Evolutionary conservation across 371 early-diverging fungal genomes (phyloP), one percentile per base, ranked within the genome.

Genomic region (Circinella umbellata): DNA sequence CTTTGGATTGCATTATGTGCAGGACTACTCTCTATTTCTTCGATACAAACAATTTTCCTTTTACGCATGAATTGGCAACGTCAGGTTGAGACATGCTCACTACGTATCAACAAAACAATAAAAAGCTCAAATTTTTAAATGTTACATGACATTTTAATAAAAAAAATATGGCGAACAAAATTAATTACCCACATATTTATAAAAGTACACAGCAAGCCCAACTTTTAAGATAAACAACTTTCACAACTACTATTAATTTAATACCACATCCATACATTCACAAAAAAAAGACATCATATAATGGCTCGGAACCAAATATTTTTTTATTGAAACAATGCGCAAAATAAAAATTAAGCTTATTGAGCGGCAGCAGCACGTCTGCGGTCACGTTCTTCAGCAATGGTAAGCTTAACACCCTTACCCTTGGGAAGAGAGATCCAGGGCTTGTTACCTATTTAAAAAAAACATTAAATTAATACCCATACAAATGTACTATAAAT

Each of bases 351-450:
- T 27, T 1, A 27, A 62, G n/a, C 60, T 78, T 76, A 78, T 74
- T 79, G 70, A 72, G 73, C 73, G 53, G 83, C 81, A 72, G 83
- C 83, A 70, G 85, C 90, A 76, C 92, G 86, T 76, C 95, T 90
- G 63, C 89, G 87, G 86, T 97, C 98, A 87, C 99, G 95, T 90
- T 98, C 98, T 89, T 98, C 98, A 75, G 96, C 88, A 77, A 98
- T 97, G 85, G 96, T 94, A 77, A 98, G 93, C 93, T 95, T 96
- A 84, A 98, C 85, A 89, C 98, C 98, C 92, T 96, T 96, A 87
- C 94, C 94, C 92, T 95, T 96, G 85, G 98, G 98, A 72, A 97
- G 92, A 61, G 96, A 96, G 89, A 98, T 91, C 92, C 91, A 86
- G 66, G 92, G 84, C 87, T 89, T 89, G 87, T 81, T 73, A 68